Conservation (phyloP, 2,329 filamentous ascomycete species). For the Fragosphaeria purpurea region DNA sequence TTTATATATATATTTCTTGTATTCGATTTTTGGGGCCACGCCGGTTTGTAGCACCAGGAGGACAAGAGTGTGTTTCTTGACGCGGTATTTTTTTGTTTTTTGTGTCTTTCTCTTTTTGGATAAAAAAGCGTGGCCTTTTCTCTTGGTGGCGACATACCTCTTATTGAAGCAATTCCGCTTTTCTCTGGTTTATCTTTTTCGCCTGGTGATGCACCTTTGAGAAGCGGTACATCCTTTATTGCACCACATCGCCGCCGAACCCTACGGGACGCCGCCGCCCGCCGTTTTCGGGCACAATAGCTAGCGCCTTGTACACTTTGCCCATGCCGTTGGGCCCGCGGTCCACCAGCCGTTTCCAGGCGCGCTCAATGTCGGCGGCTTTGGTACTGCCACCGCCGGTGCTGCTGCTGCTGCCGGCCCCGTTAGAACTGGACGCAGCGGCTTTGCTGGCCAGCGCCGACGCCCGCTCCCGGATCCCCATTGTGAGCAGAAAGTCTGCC, state of each 20-base stretch:
- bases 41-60: no score
- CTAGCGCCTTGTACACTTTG: slow-evolving; percentile 85
- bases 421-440: slow-evolving; percentile 17
- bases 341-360: slow-evolving; percentile 79
- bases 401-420: slow-evolving; percentile 25
- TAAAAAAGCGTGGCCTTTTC: no score
- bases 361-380: slow-evolving; percentile 54
- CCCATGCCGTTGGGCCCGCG: slow-evolving; percentile 80
- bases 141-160: neutral
- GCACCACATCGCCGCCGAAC: slow-evolving; percentile 66
- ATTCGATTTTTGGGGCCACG: no score
- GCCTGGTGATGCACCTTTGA: neutral
- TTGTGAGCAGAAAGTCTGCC: slow-evolving; percentile 62
- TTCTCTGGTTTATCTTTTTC: neutral
- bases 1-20: neutral
- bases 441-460: slow-evolving; percentile 49
- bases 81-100: neutral
- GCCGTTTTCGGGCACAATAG: slow-evolving; percentile 73
- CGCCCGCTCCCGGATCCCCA: slow-evolving; percentile 77
- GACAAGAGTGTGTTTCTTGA: no score
- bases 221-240: neutral
- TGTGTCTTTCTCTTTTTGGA: neutral
- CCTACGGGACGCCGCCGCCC: slow-evolving; percentile 72
- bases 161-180: neutral
- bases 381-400: slow-evolving; percentile 29